A percentile compares a stretch with the other conserved stretches of the same genome.
These are phyloP conservation scores for Nephelium lappaceum DNA, from an alignment of 345 rosid species.

Conservation along the genomic window DNA sequence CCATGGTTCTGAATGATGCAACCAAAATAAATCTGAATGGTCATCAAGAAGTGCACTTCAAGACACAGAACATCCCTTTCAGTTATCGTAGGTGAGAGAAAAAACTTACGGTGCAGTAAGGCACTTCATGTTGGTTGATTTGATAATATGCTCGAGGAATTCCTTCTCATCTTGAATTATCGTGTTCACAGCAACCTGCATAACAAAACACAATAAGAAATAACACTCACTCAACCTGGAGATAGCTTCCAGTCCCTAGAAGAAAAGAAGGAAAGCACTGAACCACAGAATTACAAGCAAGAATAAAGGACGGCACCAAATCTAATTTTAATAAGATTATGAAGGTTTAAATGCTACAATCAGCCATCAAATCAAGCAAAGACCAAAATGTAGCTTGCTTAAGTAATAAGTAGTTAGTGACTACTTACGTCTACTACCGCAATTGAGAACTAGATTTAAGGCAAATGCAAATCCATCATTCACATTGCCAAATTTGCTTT, in stretches of 20 bases:
- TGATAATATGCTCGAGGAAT: slow-evolving; percentile 67
- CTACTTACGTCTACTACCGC: neutral
- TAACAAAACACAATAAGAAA: slow-evolving; percentile 5
- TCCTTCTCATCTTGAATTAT: slow-evolving; percentile 68
- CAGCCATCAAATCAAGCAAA: neutral
- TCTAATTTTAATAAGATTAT: neutral
- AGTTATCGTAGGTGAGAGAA: neutral
- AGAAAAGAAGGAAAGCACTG: neutral
- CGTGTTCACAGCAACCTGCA: slow-evolving; percentile 82
- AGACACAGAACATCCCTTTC: neutral
- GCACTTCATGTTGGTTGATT: slow-evolving; percentile 82
- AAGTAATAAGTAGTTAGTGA: neutral
- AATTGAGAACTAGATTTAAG: neutral
- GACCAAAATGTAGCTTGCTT: neutral
- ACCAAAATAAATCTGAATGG: neutral
- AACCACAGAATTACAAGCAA: neutral
- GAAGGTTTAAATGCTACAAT: neutral
- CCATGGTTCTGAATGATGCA: neutral
- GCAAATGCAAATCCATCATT: neutral
- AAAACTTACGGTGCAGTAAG: slow-evolving; percentile 73
- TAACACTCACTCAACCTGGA: slow-evolving; percentile 10
- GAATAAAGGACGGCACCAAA: neutral
- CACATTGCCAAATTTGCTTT: neutral
- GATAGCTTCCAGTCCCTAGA: slow-evolving; percentile 4
- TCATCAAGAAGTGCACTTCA: neutral